Evolutionary conservation across 768 basidiomycete genomes (phyloP).

Genomic region (Austroboletus eburneus): DNA sequence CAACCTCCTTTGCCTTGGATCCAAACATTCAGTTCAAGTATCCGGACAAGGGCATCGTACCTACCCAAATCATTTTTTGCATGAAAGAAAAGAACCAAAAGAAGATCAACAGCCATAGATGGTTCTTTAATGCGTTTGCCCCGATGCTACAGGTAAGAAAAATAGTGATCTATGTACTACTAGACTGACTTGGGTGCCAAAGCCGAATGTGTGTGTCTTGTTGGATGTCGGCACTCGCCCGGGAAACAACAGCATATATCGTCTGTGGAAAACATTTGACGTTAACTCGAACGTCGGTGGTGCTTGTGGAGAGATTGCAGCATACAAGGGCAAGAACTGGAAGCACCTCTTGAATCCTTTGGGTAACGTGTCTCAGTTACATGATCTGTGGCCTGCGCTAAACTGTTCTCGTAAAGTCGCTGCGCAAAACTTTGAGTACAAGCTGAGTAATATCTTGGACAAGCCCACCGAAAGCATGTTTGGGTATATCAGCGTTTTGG

Average conservation of each 20-base stretch:
- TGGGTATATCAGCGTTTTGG: constrained; percentile 95
- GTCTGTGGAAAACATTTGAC: constrained; percentile 94
- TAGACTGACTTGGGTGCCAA: neutral
- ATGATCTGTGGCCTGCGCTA: neutral
- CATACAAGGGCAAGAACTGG: constrained; percentile 90
- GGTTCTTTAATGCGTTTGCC: constrained; percentile 96
- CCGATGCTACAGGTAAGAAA: constrained; percentile 68
- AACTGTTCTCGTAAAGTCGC: constrained; percentile 52
- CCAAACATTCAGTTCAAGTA: constrained; percentile 79
- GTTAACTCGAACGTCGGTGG: constrained; percentile 90
- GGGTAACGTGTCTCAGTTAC: constrained; percentile 40
- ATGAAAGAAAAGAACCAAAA: constrained; percentile 94
- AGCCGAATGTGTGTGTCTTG: constrained; percentile 91
- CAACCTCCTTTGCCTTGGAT: constrained; percentile 75
- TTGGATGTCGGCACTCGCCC: constrained; percentile 95
- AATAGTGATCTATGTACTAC: neutral
- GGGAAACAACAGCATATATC: constrained; percentile 82
- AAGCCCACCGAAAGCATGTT: constrained; percentile 87
- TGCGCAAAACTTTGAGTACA: constrained; percentile 96
- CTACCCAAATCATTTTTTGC: constrained; percentile 90
- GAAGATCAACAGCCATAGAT: constrained; percentile 95
- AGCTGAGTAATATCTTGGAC: constrained; percentile 85
- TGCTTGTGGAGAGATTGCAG: constrained; percentile 95
- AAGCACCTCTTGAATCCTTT: constrained; percentile 77
- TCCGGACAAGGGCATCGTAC: constrained; percentile 89